A percentile compares a stretch with the other conserved stretches of the same genome.
phyloP scores from a whole-genome alignment of 2,329 filamentous ascomycete species.

The Sclerotinia nivalis region DNA sequence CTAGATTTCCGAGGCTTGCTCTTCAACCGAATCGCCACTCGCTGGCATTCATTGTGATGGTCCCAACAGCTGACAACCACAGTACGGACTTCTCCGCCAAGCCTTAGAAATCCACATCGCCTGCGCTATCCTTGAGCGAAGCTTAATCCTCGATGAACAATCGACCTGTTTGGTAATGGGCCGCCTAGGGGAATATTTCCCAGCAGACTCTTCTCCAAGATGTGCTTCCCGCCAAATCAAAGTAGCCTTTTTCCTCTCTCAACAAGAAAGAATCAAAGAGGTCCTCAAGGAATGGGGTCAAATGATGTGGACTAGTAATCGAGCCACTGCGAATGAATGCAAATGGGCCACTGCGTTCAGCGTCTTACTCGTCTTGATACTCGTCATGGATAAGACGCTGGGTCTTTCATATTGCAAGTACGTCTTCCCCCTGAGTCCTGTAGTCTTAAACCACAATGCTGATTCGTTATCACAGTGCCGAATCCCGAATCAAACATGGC shows the following conservation, averaged over 20 bases:
- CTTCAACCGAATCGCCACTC: neutral
- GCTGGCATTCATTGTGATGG: neutral
- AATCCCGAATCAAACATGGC: constrained; percentile 31
- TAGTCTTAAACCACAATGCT: constrained; percentile 32
- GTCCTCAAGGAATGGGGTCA: constrained; percentile 39
- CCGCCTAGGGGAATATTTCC: constrained; percentile 33
- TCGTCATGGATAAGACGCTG: constrained; percentile 38
- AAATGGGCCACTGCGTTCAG: constrained; percentile 40
- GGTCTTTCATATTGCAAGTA: constrained; percentile 28
- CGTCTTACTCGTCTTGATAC: constrained; percentile 37
- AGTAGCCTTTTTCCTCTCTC: constrained; percentile 37
- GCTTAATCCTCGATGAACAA: constrained; percentile 36
- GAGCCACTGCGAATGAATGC: constrained; percentile 34
- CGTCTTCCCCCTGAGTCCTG: constrained; percentile 22
- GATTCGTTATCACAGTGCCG: constrained; percentile 32
- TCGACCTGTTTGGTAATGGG: constrained; percentile 34
- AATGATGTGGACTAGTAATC: constrained; percentile 40
- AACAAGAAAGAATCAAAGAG: constrained; percentile 36
- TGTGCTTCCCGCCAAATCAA: constrained; percentile 41
- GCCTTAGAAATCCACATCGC: constrained; percentile 40
- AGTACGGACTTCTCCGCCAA: constrained; percentile 37
- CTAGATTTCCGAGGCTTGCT: neutral
- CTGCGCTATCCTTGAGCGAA: constrained; percentile 37
- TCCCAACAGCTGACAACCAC: neutral
- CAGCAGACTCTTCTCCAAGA: constrained; percentile 33